Evolutionary conservation across 2,329 filamentous ascomycete species (phyloP), one percentile per base, ranked within the genome.

Genomic region (Colletotrichum lentis): DNA sequence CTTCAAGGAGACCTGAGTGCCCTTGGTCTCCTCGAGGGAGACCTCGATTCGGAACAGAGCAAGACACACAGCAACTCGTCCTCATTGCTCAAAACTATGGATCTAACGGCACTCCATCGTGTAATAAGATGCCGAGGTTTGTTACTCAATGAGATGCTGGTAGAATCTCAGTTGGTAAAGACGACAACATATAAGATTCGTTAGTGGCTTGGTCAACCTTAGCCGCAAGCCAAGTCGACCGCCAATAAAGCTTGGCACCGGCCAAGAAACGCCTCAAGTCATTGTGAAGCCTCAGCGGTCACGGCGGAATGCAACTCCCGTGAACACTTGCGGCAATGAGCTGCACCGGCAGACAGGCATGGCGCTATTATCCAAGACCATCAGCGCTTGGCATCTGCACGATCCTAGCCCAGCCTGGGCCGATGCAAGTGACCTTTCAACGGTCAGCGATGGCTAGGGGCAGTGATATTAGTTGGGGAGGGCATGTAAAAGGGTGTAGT

Each of bases 11-110:
- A 78, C 77, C 6, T 64, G 56, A 16, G 76, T 77, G 47, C 76
- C 73, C 4, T 74, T 71, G 7, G 80, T 79, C 60, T 80, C 77
- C 69, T 85, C 82, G 35, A 85, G 79, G 0, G 82, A 82, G 64
- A 79, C 76, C 67, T 84, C 81, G 43, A 86, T 85, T 27, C 78
- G 81, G 1, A 76, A 75, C 1, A 86, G 75, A 5, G 11, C 44
- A 46, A 5, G 10, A 6, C 44, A 46, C 44, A 46, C 7, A 8
- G 8, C 7, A 31, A 8, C 8, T 31, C 8, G 1, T 12, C 4
- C 3, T 46, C n/a, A n/a, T n/a, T n/a, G n/a, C n/a, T n/a, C 6
- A 2, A 46, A 3, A 11, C 4, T 22, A 4, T 46, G 18, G 3
- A 10, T 46, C 7, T 22, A 12, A 22, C 7, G 18, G 11, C 8